Evolutionary conservation across 441 rosid genomes (phyloP).

Genomic region (Populus hybrid): DNA sequence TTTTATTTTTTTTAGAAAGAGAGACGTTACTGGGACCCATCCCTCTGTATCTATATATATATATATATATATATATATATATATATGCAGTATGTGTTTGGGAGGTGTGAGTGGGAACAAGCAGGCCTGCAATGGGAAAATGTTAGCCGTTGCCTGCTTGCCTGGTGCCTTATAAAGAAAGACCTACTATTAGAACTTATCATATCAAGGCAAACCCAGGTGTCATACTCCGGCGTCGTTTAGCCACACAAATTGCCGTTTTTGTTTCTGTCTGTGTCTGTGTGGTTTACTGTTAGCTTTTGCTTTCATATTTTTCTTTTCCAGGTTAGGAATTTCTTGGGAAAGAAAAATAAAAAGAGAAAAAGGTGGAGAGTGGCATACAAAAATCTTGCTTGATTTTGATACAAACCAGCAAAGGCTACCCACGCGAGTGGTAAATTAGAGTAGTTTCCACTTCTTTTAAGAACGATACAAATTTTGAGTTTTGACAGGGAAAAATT

Average conservation of each 20-base stretch:
- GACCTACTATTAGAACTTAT: too few species aligned
- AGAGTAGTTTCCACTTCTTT: neutral
- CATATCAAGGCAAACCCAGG: too few species aligned
- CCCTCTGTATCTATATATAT: too few species aligned
- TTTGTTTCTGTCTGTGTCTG: neutral
- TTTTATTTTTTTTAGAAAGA: constrained; percentile 15
- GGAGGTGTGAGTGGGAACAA: too few species aligned
- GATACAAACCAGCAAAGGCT: neutral
- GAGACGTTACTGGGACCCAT: neutral
- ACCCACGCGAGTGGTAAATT: neutral
- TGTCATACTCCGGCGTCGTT: constrained; percentile 9
- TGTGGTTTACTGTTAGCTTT: neutral
- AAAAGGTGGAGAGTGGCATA: neutral
- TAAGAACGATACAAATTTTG: neutral
- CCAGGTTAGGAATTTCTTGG: neutral
- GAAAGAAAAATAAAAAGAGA: neutral
- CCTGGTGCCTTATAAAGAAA: too few species aligned
- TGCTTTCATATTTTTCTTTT: neutral
- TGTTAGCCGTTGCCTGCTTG: neutral
- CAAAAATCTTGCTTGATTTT: neutral
- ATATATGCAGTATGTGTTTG: too few species aligned
- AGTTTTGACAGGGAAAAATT: neutral
- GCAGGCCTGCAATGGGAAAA: neutral
- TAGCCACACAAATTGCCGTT: constrained; percentile 1
- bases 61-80: too few species aligned